Conservation (phyloP, 805 yeast species). For the Barnettozyma wickerhamii region DNA sequence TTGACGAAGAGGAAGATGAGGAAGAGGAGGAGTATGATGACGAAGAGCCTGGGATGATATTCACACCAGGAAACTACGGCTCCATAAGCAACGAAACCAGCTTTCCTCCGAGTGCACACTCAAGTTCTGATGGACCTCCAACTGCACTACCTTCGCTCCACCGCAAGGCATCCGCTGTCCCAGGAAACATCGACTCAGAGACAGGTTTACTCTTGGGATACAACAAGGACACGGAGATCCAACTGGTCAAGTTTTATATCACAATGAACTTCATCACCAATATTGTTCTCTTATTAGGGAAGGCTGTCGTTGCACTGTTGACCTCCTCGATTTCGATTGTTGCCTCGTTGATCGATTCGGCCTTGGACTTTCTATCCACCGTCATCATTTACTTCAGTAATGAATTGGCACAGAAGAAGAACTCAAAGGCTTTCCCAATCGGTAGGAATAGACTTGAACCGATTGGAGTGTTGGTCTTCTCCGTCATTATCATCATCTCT, state of each 20-base stretch:
- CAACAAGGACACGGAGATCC: slow-evolving; percentile 37
- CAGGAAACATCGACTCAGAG: slow-evolving; percentile 57
- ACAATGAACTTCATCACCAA: slow-evolving; percentile 60
- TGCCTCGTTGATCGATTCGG: slow-evolving; percentile 76
- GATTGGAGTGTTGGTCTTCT: slow-evolving; percentile 69
- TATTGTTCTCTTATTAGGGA: slow-evolving; percentile 54
- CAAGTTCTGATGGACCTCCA: neutral
- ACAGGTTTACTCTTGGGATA: slow-evolving; percentile 52
- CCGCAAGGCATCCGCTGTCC: slow-evolving; percentile 38
- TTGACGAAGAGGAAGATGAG: too few relatives aligned
- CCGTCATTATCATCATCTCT: slow-evolving; percentile 65
- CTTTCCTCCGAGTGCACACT: too few relatives aligned
- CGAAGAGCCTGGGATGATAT: neutral
- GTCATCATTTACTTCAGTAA: slow-evolving; percentile 65
- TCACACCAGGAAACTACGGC: neutral
- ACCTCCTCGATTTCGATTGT: slow-evolving; percentile 71
- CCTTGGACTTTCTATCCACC: slow-evolving; percentile 70
- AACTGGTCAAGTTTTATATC: slow-evolving; percentile 55
- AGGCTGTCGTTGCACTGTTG: slow-evolving; percentile 52
- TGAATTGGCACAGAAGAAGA: slow-evolving; percentile 38
- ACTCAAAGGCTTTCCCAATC: slow-evolving; percentile 57
- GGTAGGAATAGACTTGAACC: slow-evolving; percentile 76
- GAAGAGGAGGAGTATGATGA: too few relatives aligned
- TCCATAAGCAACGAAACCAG: slow-evolving; percentile 1
- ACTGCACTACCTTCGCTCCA: slow-evolving; percentile 4